A percentile compares a stretch with the other conserved stretches of the same genome.
Conservation (phyloP, 2,329 filamentous ascomycete species). For the Pseudogymnoascus sp. region DNA sequence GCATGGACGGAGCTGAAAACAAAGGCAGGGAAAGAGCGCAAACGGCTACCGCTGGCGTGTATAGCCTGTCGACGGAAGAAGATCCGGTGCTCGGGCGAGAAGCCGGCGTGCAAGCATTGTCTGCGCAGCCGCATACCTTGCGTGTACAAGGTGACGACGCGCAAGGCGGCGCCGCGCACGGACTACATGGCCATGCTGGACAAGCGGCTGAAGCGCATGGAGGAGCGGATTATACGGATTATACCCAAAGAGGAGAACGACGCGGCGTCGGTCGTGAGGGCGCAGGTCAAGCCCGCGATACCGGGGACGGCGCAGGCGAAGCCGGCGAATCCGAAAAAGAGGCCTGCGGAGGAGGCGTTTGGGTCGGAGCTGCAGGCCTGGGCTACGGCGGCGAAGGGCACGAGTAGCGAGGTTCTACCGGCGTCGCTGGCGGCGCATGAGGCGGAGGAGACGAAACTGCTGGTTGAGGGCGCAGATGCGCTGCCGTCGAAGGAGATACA, state of each 20-base stretch:
- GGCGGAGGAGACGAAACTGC: constrained; percentile 65
- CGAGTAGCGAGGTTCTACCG: constrained; percentile 41
- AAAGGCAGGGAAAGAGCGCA: constrained; percentile 91
- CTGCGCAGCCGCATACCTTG: constrained; percentile 86
- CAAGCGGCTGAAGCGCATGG: constrained; percentile 92
- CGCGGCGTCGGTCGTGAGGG: constrained; percentile 61
- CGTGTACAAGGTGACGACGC: constrained; percentile 92
- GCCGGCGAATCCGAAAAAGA: constrained; percentile 64
- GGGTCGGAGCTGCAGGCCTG: constrained; percentile 73
- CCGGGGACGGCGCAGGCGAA: constrained; percentile 43
- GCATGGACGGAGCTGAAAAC: constrained; percentile 80
- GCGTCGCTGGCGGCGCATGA: constrained; percentile 53
- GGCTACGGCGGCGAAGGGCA: constrained; percentile 54
- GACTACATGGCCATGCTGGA: constrained; percentile 99
- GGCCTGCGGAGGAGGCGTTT: constrained; percentile 81
- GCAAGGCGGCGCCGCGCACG: constrained; percentile 87
- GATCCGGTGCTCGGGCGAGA: constrained; percentile 95
- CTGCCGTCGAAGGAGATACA: constrained; percentile 82
- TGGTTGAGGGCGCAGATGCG: constrained; percentile 74
- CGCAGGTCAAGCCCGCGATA: constrained; percentile 74
- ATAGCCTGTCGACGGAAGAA: constrained; percentile 96
- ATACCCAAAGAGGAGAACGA: constrained; percentile 81
- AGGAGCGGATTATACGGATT: constrained; percentile 92
- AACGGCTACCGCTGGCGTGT: constrained; percentile 84
- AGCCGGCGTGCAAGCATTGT: constrained; percentile 95